Percentiles rank a stretch among this genome's conserved stretches.
Evolutionary conservation across 805 yeast genomes (phyloP).

Genomic region (Nakazawaea holstii): DNA sequence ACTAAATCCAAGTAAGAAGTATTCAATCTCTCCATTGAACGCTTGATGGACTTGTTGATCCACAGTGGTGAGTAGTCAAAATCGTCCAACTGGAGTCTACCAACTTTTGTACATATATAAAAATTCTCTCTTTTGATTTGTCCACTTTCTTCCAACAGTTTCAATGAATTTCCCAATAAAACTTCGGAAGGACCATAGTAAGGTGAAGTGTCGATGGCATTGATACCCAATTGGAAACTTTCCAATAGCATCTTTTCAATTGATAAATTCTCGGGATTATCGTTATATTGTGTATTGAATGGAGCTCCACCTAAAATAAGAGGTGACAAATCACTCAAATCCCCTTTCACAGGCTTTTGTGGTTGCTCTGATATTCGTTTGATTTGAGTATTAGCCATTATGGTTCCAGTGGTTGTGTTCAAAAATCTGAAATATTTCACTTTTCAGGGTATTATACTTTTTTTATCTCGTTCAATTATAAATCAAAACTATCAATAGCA

Average conservation of each 20-base stretch:
- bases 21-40: constrained; percentile 63
- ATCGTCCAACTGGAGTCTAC: constrained; percentile 60
- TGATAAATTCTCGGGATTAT: constrained; percentile 58
- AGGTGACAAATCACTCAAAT: constrained; percentile 38
- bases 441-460: neutral
- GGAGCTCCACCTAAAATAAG: constrained; percentile 86
- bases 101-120: constrained; percentile 80
- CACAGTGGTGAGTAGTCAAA: constrained; percentile 68
- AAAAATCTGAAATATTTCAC: neutral
- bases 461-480: neutral
- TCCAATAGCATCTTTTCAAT: constrained; percentile 47
- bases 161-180: constrained; percentile 64
- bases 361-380: constrained; percentile 1
- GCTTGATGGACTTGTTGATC: constrained; percentile 54
- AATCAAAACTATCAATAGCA: neutral
- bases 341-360: constrained; percentile 13
- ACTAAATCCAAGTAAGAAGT: constrained; percentile 76
- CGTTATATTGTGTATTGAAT: constrained; percentile 75
- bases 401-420: too few relatives aligned
- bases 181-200: constrained; percentile 88
- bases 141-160: constrained; percentile 23
- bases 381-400: neutral
- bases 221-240: constrained; percentile 65
- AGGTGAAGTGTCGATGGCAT: constrained; percentile 87
- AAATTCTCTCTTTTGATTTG: constrained; percentile 55